Evolutionary conservation across 257 asterid genomes (phyloP).

Genomic region (Parsonsia alboflavescens): DNA sequence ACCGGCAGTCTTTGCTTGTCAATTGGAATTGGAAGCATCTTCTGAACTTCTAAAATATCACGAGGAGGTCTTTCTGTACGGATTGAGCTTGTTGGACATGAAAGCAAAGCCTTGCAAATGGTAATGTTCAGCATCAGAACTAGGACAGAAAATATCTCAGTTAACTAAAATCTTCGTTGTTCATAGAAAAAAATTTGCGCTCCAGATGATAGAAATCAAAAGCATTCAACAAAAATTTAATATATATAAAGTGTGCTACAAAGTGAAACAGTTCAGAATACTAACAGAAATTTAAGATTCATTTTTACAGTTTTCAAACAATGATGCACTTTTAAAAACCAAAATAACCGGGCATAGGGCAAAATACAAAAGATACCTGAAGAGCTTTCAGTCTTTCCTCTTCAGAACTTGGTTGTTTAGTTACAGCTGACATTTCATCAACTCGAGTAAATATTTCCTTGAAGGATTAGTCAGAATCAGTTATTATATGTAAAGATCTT

Average conservation of each 20-base stretch:
- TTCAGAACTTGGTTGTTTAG: conserved; percentile 52
- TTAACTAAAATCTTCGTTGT: not conserved
- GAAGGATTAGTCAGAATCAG: conserved; percentile 9
- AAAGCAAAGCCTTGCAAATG: conserved; percentile 45
- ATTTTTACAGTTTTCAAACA: not conserved
- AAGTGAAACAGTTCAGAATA: not conserved
- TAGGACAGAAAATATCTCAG: not conserved
- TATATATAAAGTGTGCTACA: not conserved
- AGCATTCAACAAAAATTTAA: not conserved
- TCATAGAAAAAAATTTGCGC: not conserved
- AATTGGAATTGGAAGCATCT: conserved; percentile 52
- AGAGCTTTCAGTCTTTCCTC: conserved; percentile 55
- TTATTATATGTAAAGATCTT: not conserved
- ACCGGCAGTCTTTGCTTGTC: conserved; percentile 27
- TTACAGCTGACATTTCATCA: conserved; percentile 60
- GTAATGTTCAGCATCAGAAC: not conserved
- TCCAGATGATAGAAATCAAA: not conserved
- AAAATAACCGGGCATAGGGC: not conserved
- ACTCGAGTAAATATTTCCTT: conserved; percentile 50
- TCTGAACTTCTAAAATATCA: conserved; percentile 56
- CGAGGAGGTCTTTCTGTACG: conserved; percentile 45
- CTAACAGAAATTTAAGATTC: not conserved
- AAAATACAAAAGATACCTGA: conserved; percentile 41
- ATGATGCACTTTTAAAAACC: not conserved
- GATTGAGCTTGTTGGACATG: conserved; percentile 75